These are phyloP conservation scores for Crithidia expoeki DNA, from an alignment of 208 protist species.

Conservation along the genomic window DNA sequence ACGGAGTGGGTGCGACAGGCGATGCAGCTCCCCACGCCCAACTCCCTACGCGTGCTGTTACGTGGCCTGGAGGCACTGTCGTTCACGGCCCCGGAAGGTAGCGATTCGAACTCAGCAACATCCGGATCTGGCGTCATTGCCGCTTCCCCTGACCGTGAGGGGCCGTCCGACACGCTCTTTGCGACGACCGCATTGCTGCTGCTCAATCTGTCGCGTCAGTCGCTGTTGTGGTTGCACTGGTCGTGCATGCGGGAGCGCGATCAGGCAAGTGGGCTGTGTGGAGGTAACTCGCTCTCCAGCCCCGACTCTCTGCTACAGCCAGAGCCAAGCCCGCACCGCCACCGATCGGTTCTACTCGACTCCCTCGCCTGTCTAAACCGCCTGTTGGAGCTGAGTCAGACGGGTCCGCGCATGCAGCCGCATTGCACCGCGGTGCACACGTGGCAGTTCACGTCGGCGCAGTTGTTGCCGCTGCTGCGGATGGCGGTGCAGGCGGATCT, in stretches of 20 bases:
- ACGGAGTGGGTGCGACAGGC: constrained; percentile 25
- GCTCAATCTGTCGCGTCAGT: constrained; percentile 32
- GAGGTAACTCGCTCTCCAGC: neutral
- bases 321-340: neutral
- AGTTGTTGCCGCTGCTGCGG: constrained; percentile 39
- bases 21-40: constrained; percentile 27
- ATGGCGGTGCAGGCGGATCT: constrained; percentile 29
- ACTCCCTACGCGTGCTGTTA: constrained; percentile 31
- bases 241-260: constrained; percentile 5
- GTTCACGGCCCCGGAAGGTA: constrained; percentile 16
- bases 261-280: neutral
- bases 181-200: constrained; percentile 36
- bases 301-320: neutral
- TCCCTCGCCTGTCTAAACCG: constrained; percentile 42
- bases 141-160: constrained; percentile 14
- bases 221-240: constrained; percentile 30
- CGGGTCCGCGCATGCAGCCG: constrained; percentile 17
- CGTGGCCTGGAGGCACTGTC: constrained; percentile 31
- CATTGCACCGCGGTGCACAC: constrained; percentile 22
- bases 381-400: constrained; percentile 37
- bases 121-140: constrained; percentile 12
- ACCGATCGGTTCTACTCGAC: constrained; percentile 29
- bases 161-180: constrained; percentile 31
- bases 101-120: neutral
- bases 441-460: constrained; percentile 37